A percentile compares a stretch with the other conserved stretches of the same genome.
phyloP scores from a whole-genome alignment of 2,329 filamentous ascomycete species.

The Pezicula neosporulosa region DNA sequence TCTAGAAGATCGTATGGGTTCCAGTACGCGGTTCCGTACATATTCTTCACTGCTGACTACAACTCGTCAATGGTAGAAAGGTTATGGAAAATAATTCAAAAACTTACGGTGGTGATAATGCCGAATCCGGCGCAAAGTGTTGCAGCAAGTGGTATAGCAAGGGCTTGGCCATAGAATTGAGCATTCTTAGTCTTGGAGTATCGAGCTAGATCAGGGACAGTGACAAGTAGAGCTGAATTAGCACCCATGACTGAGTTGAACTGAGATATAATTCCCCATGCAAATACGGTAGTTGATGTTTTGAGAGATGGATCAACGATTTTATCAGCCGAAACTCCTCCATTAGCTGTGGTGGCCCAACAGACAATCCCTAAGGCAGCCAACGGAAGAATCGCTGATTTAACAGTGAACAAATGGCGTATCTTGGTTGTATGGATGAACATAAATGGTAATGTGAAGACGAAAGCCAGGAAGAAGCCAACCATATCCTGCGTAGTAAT shows the following conservation, averaged over 20 bases:
- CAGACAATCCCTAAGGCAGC: background rate
- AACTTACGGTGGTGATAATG: background rate
- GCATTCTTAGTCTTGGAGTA: background rate
- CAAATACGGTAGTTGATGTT: background rate
- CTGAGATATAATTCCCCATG: background rate
- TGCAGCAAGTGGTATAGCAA: background rate
- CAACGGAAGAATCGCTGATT: background rate
- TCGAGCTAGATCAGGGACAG: background rate
- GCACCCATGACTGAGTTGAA: background rate
- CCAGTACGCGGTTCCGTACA: conserved; percentile 2
- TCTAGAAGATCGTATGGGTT: conserved; percentile 1
- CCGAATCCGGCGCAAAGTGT: background rate
- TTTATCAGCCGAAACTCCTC: background rate
- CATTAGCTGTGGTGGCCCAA: background rate
- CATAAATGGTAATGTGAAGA: background rate
- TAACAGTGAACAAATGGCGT: background rate
- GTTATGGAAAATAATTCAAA: background rate
- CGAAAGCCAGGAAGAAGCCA: background rate
- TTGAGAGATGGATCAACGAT: background rate
- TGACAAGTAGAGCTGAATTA: background rate
- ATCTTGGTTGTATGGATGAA: background rate
- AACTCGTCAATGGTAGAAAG: background rate
- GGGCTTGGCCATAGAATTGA: background rate
- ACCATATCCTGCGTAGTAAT: background rate
- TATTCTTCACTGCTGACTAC: background rate